Evolutionary conservation across 306 rosid species (phyloP), one percentile per base, ranked within the genome.

Genomic region (Prunus armeniaca): DNA sequence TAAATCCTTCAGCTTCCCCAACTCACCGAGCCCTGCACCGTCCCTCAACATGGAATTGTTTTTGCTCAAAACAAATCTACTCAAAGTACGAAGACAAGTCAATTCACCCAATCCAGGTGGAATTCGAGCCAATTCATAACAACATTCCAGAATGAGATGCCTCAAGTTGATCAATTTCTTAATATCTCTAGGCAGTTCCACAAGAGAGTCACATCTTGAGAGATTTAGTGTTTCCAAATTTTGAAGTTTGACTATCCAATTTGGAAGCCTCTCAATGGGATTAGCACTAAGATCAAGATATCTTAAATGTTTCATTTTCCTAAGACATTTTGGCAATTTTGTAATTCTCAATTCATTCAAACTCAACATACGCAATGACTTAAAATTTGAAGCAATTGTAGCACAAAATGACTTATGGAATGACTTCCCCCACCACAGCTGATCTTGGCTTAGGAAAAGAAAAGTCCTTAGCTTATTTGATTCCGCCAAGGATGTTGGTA

Each of bases 401-500:
- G 13, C n/a, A 30, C 14, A 5, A 0, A 14, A 56, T 66, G 22
- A 67, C 1, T 32, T 32, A 30, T 30, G 32, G 4, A 3, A 30
- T 30, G 32, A 3, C 32, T 2, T 3, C 3, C 0, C 4, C 3
- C 32, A 3, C 24, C 0, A 22, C n/a, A n/a, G n/a, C n/a, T n/a
- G n/a, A 22, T 22, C 0, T n/a, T n/a, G n/a, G n/a, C 9, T 6
- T 1, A 38, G 2, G 43, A 38, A 56, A 14, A 38, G 22, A 52
- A 65, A 60, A 43, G 86, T 79, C 47, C 84, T 34, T 34, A 84
- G 1, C 65, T 76, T 83, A 32, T 3, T 50, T 13, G 43, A 64
- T 7, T 78, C 56, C 17, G 22, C 5, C 5, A 20, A 25, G 15
- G 43, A 64, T 38, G 14, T 49, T 62, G 55, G 55, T 61, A 38